Evolutionary conservation across 768 basidiomycete species (phyloP).

Genomic region (Cystofilobasidium ferigula): DNA sequence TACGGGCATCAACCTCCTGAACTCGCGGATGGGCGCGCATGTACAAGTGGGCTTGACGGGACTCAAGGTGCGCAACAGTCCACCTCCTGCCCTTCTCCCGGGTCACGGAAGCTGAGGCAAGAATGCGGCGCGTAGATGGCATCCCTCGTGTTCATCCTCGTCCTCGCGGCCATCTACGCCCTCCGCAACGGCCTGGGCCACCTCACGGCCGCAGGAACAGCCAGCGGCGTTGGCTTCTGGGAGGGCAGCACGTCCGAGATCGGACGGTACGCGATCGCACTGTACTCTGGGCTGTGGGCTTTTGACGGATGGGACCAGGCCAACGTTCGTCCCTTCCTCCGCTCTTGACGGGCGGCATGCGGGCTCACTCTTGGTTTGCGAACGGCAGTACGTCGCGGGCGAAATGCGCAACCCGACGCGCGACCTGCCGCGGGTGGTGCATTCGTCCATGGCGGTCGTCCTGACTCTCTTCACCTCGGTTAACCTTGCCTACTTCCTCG

Average conservation of each 20-base stretch:
- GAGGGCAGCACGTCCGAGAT: constrained; percentile 3
- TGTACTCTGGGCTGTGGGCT: constrained; percentile 89
- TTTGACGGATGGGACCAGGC: constrained; percentile 64
- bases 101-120: not conserved
- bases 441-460: constrained; percentile 77
- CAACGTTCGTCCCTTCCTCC: not conserved
- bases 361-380: too few species aligned
- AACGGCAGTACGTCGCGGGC: constrained; percentile 58
- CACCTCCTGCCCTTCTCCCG: not conserved
- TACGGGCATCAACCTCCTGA: constrained; percentile 64
- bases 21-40: constrained; percentile 64
- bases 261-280: constrained; percentile 48
- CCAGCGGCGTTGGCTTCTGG: constrained; percentile 44
- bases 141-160: constrained; percentile 41
- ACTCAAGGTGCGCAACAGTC: constrained; percentile 64
- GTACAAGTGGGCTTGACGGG: constrained; percentile 77
- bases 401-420: constrained; percentile 71
- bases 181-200: not conserved
- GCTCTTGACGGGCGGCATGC: not conserved
- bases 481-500: constrained; percentile 85
- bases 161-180: constrained; percentile 1
- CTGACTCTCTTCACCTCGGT: constrained; percentile 56
- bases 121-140: constrained; percentile 51
- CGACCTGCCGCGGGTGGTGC: constrained; percentile 79
- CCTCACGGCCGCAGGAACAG: not conserved